Evolutionary conservation across 2,329 filamentous ascomycete species (phyloP).

Genomic region (Cadophora sp.): DNA sequence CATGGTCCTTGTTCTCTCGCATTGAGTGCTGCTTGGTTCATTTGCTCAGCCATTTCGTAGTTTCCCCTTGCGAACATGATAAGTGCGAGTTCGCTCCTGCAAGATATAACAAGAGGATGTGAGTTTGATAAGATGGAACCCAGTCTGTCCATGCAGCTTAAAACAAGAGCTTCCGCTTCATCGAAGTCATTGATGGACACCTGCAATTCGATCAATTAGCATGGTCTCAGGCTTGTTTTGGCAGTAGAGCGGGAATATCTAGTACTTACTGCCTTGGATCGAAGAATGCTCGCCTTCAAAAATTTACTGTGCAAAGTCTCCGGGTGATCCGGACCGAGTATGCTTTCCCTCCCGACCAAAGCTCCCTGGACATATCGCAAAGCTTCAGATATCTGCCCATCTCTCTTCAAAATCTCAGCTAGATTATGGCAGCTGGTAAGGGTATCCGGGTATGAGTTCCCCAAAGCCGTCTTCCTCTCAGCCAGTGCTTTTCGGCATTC

Average conservation of each 20-base stretch:
- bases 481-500: conserved; percentile 34
- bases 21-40: conserved; percentile 32
- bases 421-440: conserved; percentile 36
- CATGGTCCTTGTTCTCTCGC: conserved; percentile 35
- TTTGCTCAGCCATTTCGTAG: conserved; percentile 36
- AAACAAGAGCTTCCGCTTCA: conserved; percentile 34
- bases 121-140: conserved; percentile 29
- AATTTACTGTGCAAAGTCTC: conserved; percentile 37
- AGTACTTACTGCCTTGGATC: conserved; percentile 30
- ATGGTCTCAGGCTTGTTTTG: not conserved
- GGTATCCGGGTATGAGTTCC: conserved; percentile 35
- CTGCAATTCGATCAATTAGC: not conserved
- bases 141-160: conserved; percentile 30
- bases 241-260: not conserved
- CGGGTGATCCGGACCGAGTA: conserved; percentile 35
- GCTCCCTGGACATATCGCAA: conserved; percentile 33
- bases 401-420: conserved; percentile 31
- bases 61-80: conserved; percentile 35
- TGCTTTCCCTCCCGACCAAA: conserved; percentile 33
- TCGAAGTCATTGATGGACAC: conserved; percentile 29
- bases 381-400: conserved; percentile 36
- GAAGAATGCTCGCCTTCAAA: conserved; percentile 33
- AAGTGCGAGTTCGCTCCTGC: conserved; percentile 35
- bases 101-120: conserved; percentile 35
- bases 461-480: conserved; percentile 30